Evolutionary conservation across 2,329 filamentous ascomycete species (phyloP), one percentile per base, ranked within the genome.

Genomic region (Incumbomyces delicatus): DNA sequence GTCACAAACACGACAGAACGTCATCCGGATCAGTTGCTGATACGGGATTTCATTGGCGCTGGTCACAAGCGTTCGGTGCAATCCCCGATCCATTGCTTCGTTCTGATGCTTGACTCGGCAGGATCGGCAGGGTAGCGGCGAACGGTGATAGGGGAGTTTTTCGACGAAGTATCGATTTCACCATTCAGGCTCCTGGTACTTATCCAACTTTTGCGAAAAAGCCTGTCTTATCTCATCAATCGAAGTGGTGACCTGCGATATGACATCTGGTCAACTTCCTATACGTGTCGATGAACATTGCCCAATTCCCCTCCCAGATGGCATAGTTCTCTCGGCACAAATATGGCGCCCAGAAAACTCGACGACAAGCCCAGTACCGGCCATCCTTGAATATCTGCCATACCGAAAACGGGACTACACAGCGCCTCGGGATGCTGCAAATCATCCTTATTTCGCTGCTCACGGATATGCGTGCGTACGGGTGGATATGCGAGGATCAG

Each of bases 241-340:
- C n/a, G n/a, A n/a, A n/a, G n/a, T 27, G 22, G 22, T 27, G 22
- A 27, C 33, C 18, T 43, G 18, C 36, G 68, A 65, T 41, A 71
- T 47, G 45, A 20, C 20, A 13, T 32, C n/a, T n/a, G 18, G 39
- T 12, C 37, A 27, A 41, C 6, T 43, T n/a, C 46, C 40, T 12
- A 48, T 48, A 36, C 40, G 41, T 18, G 40, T 48, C 14, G 46
- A 44, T 27, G 39, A 44, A n/a, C 46, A 48, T 32, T 34, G 31
- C 34, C 31, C 33, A 18, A 48, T 48, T 18, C 17, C 33, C 29
- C 22, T 48, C 13, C 38, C 40, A 6, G 46, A 48, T 29, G 40
- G 40, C 11, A 39, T 10, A 27, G 39, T 29, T 17, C 39, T 41
- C 39, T 41, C 39, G 4, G 39, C 39, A 4, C 39, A 41, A 31